Conservation (phyloP, 2,329 filamentous ascomycete genomes). For the Neonectria ditissima region DNA sequence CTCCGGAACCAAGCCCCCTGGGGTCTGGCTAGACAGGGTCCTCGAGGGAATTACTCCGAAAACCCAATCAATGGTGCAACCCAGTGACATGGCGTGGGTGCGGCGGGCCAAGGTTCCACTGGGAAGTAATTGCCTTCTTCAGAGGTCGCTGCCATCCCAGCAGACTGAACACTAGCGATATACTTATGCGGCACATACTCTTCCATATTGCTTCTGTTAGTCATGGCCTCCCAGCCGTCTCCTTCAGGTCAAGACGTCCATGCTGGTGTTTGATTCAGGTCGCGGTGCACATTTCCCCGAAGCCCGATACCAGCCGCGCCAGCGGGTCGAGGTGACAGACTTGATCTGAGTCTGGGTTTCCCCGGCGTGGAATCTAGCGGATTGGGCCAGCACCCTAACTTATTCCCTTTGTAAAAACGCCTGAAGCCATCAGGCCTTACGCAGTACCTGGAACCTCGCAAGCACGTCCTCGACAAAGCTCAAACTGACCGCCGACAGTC, state of each 20-base stretch:
- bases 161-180: neutral
- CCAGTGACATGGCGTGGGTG: neutral
- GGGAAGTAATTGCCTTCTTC: neutral
- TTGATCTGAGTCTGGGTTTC: neutral
- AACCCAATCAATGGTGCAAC: neutral
- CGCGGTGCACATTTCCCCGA: neutral
- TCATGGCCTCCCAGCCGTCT: neutral
- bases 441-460: too few relatives aligned
- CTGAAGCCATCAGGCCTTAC: too few relatives aligned
- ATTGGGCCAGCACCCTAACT: neutral
- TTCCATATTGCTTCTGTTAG: neutral
- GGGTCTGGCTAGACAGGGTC: neutral
- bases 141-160: neutral
- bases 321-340: neutral
- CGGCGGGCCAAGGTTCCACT: neutral
- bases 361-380: neutral
- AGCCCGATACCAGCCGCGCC: neutral
- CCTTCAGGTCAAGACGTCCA: neutral
- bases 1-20: neutral
- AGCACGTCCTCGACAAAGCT: neutral
- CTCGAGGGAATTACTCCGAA: neutral
- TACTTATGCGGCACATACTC: neutral
- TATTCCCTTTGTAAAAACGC: too few relatives aligned
- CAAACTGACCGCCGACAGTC: neutral
- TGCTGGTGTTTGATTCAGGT: neutral